A percentile compares a stretch with the other conserved stretches of the same genome.
phyloP scores from a whole-genome alignment of 768 basidiomycete species.

The Pisolithus sp. region DNA sequence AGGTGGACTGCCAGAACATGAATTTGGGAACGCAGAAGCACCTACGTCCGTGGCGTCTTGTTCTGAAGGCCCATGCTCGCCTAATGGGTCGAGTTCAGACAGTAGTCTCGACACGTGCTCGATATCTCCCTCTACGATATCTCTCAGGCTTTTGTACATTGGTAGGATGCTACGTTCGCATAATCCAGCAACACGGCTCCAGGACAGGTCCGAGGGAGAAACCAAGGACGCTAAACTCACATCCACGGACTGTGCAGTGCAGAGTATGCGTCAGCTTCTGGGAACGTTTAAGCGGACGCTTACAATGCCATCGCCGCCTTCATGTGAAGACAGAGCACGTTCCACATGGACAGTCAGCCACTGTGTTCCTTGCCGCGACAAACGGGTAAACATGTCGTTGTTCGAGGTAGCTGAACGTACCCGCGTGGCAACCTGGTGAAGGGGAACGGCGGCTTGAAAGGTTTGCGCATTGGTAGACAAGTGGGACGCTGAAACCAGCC shows the following conservation, averaged over 20 bases:
- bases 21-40: not conserved
- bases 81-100: constrained; percentile 32
- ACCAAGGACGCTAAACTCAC: constrained; percentile 8
- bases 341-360: constrained; percentile 11
- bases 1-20: not conserved
- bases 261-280: not conserved
- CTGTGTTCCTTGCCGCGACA: constrained; percentile 5
- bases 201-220: constrained; percentile 11
- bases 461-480: too few species aligned
- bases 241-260: constrained; percentile 8
- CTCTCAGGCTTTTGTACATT: constrained; percentile 30
- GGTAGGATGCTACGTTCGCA: constrained; percentile 29
- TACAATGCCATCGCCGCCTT: constrained; percentile 8
- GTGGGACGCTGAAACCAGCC: too few species aligned
- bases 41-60: not conserved
- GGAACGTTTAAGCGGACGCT: not conserved
- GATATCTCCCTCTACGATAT: constrained; percentile 33
- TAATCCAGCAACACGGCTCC: constrained; percentile 23
- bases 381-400: constrained; percentile 6
- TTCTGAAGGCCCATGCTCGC: constrained; percentile 4
- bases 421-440: too few species aligned
- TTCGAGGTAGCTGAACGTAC: not conserved
- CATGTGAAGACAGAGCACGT: not conserved
- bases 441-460: too few species aligned
- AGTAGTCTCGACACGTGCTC: constrained; percentile 38